Conservation (phyloP, 2,329 filamentous ascomycete species). For the Ascochyta pisi region DNA sequence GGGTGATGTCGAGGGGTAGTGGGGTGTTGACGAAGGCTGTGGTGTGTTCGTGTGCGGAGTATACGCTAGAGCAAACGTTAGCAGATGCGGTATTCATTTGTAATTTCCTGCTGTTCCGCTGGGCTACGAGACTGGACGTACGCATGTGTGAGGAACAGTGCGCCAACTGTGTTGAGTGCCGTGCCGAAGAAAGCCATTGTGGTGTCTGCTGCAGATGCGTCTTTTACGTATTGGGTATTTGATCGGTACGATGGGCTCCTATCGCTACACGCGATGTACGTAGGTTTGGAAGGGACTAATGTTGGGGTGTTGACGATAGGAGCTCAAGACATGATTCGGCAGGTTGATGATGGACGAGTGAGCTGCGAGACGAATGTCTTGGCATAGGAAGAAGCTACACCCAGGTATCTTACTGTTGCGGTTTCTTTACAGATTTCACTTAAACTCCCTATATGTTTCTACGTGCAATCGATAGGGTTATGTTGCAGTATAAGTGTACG, state of each 20-base stretch:
- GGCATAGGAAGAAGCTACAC: neutral
- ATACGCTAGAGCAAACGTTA: slow-evolving; percentile 69
- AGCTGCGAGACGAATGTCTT: slow-evolving; percentile 13
- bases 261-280: neutral
- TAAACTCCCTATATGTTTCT: neutral
- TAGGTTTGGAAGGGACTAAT: neutral
- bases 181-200: slow-evolving; percentile 76
- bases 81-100: slow-evolving; percentile 16
- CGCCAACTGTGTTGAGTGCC: slow-evolving; percentile 73
- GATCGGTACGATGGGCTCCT: neutral
- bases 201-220: neutral
- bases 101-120: neutral
- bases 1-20: slow-evolving; percentile 83
- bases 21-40: slow-evolving; percentile 64
- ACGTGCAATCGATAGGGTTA: no score
- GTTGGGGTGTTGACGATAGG: neutral
- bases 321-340: neutral
- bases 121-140: slow-evolving; percentile 57
- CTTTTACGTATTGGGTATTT: neutral
- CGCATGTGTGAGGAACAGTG: slow-evolving; percentile 85
- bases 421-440: neutral
- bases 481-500: neutral
- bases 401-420: neutral
- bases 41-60: slow-evolving; percentile 93
- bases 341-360: neutral